Conservation (phyloP, 345 rosid species). For the Raphanus sativus region DNA sequence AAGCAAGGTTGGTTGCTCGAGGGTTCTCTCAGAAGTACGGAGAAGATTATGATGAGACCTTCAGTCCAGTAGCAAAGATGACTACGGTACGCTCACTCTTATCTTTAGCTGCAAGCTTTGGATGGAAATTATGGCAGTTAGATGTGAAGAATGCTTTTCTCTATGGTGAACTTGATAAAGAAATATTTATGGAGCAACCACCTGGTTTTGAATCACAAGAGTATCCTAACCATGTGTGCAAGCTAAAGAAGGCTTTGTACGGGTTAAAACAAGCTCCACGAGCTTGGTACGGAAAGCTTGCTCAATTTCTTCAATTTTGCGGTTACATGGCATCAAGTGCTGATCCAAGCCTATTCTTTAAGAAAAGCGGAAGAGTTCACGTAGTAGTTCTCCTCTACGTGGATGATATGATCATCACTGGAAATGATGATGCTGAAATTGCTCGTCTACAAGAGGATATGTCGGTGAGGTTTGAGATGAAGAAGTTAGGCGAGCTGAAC, state of each 20-base stretch:
- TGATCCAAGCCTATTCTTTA: constrained; percentile 4
- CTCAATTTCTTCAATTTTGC: constrained; percentile 3
- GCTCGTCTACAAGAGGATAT: too few species aligned
- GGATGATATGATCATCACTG: background rate
- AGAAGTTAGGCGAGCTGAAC: too few species aligned
- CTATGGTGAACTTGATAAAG: background rate
- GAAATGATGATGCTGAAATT: too few species aligned
- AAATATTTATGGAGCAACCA: too few species aligned
- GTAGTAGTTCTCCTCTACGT: background rate
- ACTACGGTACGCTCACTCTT: background rate
- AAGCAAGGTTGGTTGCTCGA: background rate
- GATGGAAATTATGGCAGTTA: background rate
- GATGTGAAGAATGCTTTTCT: background rate
- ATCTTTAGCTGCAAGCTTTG: background rate
- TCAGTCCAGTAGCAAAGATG: background rate
- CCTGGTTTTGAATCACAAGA: too few species aligned
- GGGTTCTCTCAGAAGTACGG: background rate
- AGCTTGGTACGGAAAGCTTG: constrained; percentile 19
- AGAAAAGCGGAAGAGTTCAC: constrained; percentile 10
- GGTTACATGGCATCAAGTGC: background rate
- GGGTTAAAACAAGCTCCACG: constrained; percentile 14
- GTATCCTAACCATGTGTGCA: too few species aligned
- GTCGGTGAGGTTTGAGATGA: too few species aligned
- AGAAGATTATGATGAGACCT: background rate
- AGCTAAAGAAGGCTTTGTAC: constrained; percentile 2